Conservation (phyloP, 345 rosid genomes). For the Salix brachista region DNA sequence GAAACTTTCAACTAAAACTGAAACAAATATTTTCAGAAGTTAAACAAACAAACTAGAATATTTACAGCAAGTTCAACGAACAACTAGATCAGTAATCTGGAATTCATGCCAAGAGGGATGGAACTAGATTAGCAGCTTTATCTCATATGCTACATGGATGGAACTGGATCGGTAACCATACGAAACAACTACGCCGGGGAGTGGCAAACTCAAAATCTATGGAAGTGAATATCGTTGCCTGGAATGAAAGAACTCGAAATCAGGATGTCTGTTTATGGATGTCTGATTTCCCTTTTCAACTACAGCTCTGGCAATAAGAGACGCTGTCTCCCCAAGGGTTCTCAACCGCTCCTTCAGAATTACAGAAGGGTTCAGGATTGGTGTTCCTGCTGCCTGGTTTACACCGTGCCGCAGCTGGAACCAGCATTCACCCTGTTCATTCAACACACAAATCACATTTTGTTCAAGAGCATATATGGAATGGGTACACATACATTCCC, state of each 20-base stretch:
- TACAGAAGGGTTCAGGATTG: conserved; percentile 22
- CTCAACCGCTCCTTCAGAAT: conserved; percentile 47
- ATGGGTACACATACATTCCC: not conserved
- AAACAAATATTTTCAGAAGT: not conserved
- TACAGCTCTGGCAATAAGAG: conserved; percentile 44
- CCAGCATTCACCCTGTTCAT: conserved; percentile 55
- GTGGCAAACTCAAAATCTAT: not conserved
- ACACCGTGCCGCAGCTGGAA: conserved; percentile 34
- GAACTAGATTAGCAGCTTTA: not conserved
- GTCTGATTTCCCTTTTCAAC: conserved; percentile 35
- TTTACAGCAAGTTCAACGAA: not conserved
- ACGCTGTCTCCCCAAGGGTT: conserved; percentile 48
- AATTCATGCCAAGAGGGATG: not conserved
- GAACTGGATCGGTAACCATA: not conserved
- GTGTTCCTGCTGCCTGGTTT: conserved; percentile 14
- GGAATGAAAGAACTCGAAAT: conserved; percentile 48
- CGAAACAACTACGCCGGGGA: not conserved
- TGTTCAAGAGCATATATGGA: not conserved
- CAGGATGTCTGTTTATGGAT: conserved; percentile 45
- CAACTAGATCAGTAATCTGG: not conserved
- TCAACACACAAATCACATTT: not conserved
- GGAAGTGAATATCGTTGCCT: conserved; percentile 22
- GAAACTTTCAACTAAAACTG: not conserved
- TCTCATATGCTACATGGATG: too few species aligned
- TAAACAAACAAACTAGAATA: not conserved